phyloP scores from a whole-genome alignment of 2,329 filamentous ascomycete species.

The Drechslerella dactyloides region DNA sequence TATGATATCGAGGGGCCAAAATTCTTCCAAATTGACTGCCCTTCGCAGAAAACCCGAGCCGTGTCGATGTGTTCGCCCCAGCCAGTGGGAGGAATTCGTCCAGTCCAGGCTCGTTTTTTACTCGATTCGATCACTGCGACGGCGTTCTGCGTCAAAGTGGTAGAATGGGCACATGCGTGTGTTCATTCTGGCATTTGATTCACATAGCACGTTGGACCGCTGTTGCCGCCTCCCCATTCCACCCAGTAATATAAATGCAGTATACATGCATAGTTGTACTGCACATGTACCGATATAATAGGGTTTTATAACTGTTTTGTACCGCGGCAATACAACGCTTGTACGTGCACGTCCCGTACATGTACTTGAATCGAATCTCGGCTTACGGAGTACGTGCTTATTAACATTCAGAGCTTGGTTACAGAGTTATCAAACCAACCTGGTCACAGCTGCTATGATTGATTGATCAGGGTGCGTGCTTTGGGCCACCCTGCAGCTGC shows the following conservation, averaged over 20 bases:
- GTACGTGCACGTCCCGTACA: too few species aligned
- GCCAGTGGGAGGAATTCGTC: slow-evolving; percentile 25
- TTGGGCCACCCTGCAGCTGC: slow-evolving; percentile 30
- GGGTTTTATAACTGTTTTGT: slow-evolving; percentile 2
- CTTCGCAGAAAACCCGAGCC: slow-evolving; percentile 29
- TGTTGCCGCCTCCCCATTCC: too few species aligned
- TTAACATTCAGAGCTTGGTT: neutral
- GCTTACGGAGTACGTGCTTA: too few species aligned
- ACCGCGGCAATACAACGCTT: neutral
- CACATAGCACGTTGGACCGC: too few species aligned
- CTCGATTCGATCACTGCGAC: neutral
- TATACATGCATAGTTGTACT: too few species aligned
- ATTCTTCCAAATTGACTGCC: slow-evolving; percentile 41
- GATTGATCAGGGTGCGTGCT: slow-evolving; percentile 33
- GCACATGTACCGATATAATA: neutral
- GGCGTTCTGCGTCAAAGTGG: neutral
- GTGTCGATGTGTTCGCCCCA: slow-evolving; percentile 23
- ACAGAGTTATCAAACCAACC: neutral
- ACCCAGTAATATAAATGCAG: too few species aligned
- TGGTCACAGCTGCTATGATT: neutral
- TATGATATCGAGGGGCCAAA: slow-evolving; percentile 16
- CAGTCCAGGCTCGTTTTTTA: neutral
- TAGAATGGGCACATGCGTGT: neutral
- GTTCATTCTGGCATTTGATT: too few species aligned
- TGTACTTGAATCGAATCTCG: too few species aligned